phyloP scores from a whole-genome alignment of 768 basidiomycete genomes.

The Rhizopogon sp. region DNA sequence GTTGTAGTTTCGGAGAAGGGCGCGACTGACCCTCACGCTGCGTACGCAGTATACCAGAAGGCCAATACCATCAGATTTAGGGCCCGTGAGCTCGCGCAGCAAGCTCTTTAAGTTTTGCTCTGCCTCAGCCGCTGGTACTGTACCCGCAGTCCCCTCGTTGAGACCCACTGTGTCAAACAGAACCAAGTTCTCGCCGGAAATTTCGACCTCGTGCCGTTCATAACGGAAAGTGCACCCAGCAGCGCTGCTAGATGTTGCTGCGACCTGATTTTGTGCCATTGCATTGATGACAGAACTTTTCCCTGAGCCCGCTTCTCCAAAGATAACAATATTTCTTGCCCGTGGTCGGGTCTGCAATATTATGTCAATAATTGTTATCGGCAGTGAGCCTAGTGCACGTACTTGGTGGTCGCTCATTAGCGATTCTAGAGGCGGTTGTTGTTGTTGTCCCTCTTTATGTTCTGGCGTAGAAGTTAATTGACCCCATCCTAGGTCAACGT shows the following conservation, averaged over 20 bases:
- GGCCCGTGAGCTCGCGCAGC: constrained; percentile 12
- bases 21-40: constrained; percentile 15
- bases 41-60: constrained; percentile 25
- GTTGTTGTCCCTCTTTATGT: not conserved
- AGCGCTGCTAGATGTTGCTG: constrained; percentile 7
- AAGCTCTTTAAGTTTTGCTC: constrained; percentile 15
- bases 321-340: constrained; percentile 13
- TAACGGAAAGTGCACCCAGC: constrained; percentile 14
- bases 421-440: not conserved
- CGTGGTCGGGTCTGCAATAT: not conserved
- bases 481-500: too few species aligned
- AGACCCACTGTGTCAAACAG: constrained; percentile 37
- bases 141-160: constrained; percentile 19
- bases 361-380: not conserved
- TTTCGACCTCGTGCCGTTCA: not conserved
- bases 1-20: constrained; percentile 29
- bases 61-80: constrained; percentile 24
- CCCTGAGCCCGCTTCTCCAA: constrained; percentile 19
- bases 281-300: constrained; percentile 25
- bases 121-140: constrained; percentile 7
- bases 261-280: constrained; percentile 8
- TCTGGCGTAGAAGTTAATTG: too few species aligned
- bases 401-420: not conserved
- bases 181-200: not conserved
- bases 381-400: not conserved